Evolutionary conservation across 78 protist genomes (phyloP), one percentile per base, ranked within the genome.

Genomic region (Dictyostelium citrinum): DNA sequence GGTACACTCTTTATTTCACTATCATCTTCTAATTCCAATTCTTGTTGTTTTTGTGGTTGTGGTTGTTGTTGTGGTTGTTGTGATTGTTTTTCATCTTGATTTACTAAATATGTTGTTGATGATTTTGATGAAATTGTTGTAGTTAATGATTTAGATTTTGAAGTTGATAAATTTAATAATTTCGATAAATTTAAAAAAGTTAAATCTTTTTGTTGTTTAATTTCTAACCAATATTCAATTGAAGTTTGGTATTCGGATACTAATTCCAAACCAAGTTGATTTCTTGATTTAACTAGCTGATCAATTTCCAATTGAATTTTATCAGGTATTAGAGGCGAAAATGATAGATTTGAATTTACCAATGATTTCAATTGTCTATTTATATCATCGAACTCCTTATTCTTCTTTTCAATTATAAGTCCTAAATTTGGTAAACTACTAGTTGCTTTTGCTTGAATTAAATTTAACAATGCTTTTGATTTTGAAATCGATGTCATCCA

Each of bases 171-270:
- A 37, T 29, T 49, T 78, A 78, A 37, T 29, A 35, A 5, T 24
- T 78, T 49, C 12, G n/a, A 22, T 43, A 49, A 31, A n/a, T 43
- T 14, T 11, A 35, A 78, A n/a, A 55, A 33, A 31, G 10, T 80
- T 55, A 35, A 55, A n/a, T 55, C 49, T 55, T 80, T 80, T 80
- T 80, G 84, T 31, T 80, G 17, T 55, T 55, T 22, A 31, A 80
- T 35, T 46, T 80, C 84, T 31, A 17, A 68, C 80, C 79, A 82
- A 82, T 67, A 82, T 24, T 68, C 35, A 45, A 82, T 70, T 45
- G 37, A 41, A 68, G 33, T 22, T 27, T 64, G 37, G 37, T 80
- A 35, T 35, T 35, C 43, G 16, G 39, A 27, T 9, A 80, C 6
- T 31, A 80, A 35, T 58, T 58, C 51, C 1, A 55, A 11, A 39